Base-by-base conservation (phyloP, 306 rosid genomes). In the Acacia confusa region DNA sequence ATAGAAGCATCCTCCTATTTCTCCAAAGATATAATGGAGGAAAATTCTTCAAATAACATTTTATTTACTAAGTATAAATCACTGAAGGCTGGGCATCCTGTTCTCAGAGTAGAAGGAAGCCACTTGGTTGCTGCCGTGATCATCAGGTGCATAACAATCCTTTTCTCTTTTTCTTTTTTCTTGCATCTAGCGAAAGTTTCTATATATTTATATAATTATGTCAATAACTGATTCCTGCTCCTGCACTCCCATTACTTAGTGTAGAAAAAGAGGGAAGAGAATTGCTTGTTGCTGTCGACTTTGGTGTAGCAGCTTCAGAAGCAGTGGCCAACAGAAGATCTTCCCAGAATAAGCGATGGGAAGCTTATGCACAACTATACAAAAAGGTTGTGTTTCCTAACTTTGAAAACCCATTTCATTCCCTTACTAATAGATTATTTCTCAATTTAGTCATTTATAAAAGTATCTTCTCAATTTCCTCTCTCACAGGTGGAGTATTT, bases 51-150 rank as follows among this genome's bases (percentile, higher is more conserved):
- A 6, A 91, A 82, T 78, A 79, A 65, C 55, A 78, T 79, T 76
- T 83, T 89, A 45, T 79, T 82, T 73, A 86, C 81, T 66, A 90
- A 90, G 84, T 89, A 93, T 71, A 80, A 88, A 73, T 87, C 92
- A 79, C 64, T 95, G 80, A 93, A 95, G 87, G 83, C 82, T 86
- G 99, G 99, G 53, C 97, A 87, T 80, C 99, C 99, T 30, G 99
- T 91, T 79, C 99, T 95, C 82, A 91, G 95, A 88, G 95, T 93
- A 80, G 97, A 95, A 81, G 97, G 97, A 87, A 93, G 99, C 87
- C 97, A 93, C 81, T 89, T 95, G 77, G 93, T 93, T 86, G 92
- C 97, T 81, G 97, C 99, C 60, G 97, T 93, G 79, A 87, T 95
- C 85, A 85, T 91, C 38, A 81, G 94, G 99, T 93, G 82, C 38